Conservation (phyloP, 208 protist species). For the Porcisia hertigi region DNA sequence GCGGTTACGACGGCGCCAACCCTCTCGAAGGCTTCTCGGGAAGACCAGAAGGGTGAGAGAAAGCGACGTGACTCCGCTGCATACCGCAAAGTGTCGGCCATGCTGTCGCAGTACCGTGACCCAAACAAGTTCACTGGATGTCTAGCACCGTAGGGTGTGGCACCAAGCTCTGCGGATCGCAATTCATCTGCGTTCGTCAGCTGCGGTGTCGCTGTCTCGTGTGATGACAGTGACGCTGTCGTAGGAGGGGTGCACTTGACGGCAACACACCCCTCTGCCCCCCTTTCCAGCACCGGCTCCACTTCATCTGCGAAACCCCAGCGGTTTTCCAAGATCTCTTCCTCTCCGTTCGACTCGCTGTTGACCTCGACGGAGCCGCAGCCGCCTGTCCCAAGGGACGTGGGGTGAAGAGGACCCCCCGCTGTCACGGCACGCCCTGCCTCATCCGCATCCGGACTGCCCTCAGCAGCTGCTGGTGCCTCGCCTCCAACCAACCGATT, state of each 20-base stretch:
- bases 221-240: not conserved
- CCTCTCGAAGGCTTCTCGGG: constrained; percentile 19
- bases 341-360: constrained; percentile 23
- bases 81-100: constrained; percentile 24
- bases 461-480: not conserved
- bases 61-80: constrained; percentile 30
- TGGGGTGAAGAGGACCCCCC: not conserved
- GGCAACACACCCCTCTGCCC: not conserved
- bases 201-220: not conserved
- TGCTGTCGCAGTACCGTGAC: constrained; percentile 25
- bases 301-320: constrained; percentile 4
- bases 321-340: constrained; percentile 29
- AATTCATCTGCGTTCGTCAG: not conserved
- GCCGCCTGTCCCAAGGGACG: not conserved
- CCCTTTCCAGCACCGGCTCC: not conserved
- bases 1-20: constrained; percentile 22
- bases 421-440: not conserved
- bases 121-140: constrained; percentile 23
- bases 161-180: not conserved
- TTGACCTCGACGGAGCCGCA: not conserved
- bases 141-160: not conserved
- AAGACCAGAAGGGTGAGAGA: constrained; percentile 52
- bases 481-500: too few relatives aligned
- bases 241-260: not conserved
- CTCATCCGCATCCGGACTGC: not conserved